Evolutionary conservation across 2,329 filamentous ascomycete genomes (phyloP).

Genomic region (Botrytis paeoniae): DNA sequence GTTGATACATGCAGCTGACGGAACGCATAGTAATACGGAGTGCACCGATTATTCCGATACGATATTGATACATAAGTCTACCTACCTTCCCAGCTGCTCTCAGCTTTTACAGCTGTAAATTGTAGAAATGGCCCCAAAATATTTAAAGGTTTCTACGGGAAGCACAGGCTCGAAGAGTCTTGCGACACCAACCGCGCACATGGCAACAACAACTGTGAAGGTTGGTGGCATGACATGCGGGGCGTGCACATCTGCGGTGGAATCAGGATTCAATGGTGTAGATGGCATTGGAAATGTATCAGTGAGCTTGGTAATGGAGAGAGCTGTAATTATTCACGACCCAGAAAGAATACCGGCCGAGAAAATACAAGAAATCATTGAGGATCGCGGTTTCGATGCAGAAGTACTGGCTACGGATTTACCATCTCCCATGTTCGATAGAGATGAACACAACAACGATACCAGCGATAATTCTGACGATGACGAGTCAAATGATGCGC

Average conservation of each 20-base stretch:
- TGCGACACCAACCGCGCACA: constrained; percentile 46
- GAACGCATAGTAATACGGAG: constrained; percentile 14
- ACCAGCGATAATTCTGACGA: constrained; percentile 33
- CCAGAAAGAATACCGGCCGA: constrained; percentile 70
- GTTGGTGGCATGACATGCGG: constrained; percentile 92
- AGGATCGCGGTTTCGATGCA: constrained; percentile 89
- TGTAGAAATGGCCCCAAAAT: constrained; percentile 33
- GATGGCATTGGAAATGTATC: constrained; percentile 82
- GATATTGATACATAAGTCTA: constrained; percentile 10
- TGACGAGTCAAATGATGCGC: constrained; percentile 36
- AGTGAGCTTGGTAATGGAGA: constrained; percentile 90
- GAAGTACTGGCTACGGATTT: constrained; percentile 81
- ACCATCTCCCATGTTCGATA: constrained; percentile 49
- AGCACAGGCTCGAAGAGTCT: constrained; percentile 23
- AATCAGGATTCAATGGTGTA: constrained; percentile 81
- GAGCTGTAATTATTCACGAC: constrained; percentile 92
- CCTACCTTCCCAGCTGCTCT: background rate
- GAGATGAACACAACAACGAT: constrained; percentile 39
- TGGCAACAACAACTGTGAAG: constrained; percentile 87
- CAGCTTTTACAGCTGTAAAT: background rate
- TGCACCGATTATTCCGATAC: constrained; percentile 10
- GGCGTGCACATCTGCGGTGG: constrained; percentile 92
- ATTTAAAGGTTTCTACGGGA: constrained; percentile 33
- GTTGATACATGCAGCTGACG: constrained; percentile 17
- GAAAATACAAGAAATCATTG: constrained; percentile 77